A percentile compares a stretch with the other conserved stretches of the same genome.
phyloP scores from a whole-genome alignment of 306 rosid species.

The Myrica gale region DNA sequence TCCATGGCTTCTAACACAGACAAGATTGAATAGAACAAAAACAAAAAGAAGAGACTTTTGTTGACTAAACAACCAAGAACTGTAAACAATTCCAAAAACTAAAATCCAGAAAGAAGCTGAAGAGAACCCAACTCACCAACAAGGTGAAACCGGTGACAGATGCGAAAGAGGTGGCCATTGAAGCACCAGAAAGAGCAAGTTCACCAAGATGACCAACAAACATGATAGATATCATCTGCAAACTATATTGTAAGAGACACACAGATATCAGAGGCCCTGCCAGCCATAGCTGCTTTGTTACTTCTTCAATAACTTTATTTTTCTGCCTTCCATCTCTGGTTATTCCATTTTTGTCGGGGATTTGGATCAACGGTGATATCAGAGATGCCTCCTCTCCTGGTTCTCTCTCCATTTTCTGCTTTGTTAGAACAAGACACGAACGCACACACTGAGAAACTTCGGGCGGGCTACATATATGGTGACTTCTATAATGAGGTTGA shows the following conservation, averaged over 20 bases:
- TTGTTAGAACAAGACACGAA: too few relatives aligned
- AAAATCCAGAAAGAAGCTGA: too few relatives aligned
- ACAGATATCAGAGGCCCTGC: constrained; percentile 66
- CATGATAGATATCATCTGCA: constrained; percentile 68
- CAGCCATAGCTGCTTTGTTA: constrained; percentile 77
- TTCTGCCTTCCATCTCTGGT: constrained; percentile 11
- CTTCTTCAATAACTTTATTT: constrained; percentile 41
- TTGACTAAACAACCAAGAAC: too few relatives aligned
- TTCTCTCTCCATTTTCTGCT: constrained; percentile 41
- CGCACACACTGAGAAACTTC: too few relatives aligned
- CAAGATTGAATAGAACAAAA: too few relatives aligned
- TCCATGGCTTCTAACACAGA: neutral
- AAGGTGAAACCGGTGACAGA: constrained; percentile 74
- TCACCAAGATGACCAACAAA: constrained; percentile 75
- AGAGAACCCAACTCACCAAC: constrained; percentile 42
- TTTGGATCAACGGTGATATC: constrained; percentile 41
- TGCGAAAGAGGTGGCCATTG: constrained; percentile 73
- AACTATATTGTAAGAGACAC: constrained; percentile 42
- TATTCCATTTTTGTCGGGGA: constrained; percentile 28
- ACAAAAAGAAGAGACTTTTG: too few relatives aligned
- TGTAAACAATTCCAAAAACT: too few relatives aligned
- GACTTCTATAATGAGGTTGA: too few relatives aligned
- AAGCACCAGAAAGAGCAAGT: constrained; percentile 58
- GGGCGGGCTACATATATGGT: too few relatives aligned
- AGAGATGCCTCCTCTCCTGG: constrained; percentile 26